Evolutionary conservation across 2,329 filamentous ascomycete species (phyloP), one percentile per base, ranked within the genome.

Genomic region (Akanthomyces muscarius): DNA sequence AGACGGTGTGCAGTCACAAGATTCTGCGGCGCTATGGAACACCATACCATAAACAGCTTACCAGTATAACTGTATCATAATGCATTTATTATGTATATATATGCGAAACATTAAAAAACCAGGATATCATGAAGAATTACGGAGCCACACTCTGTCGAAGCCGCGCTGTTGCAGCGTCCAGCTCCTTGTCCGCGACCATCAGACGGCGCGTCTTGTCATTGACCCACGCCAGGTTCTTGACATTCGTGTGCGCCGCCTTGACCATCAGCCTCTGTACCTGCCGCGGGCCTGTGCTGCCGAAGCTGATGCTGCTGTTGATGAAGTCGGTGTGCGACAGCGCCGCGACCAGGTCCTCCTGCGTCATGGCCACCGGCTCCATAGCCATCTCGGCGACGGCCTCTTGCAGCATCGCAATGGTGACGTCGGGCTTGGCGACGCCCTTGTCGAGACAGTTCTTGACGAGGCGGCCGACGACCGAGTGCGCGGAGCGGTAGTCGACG

Each of bases 351-450:
- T 71, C 70, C 6, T 69, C 69, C 13, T 71, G 71, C 6, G 71
- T 69, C 7, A 71, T 70, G 1, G 69, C 70, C 4, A 71, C 67
- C 18, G 71, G 71, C 10, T 71, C 69, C 44, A 72, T 72, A 69
- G 71, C 69, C 28, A 65, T 72, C 11, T 61, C 45, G 3, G 47
- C 18, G 1, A 38, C 58, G 0, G 58, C 58, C 18, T 61, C 50
- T 38, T 61, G 58, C 48, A 61, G 38, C 58, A 61, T 53, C 6
- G 23, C 58, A 42, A 61, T 42, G 3, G 58, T 53, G 3, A 61
- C 58, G 44, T 61, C 23, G 10, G 45, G 48, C 36, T 51, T 53
- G 18, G 47, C 48, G 16, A 61, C 25, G 10, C 41, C 50, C 8
- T 21, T 28, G 10, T 61, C 58, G 10, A 61, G n/a, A 18, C 58